Evolutionary conservation across 345 rosid species (phyloP), one percentile per base, ranked within the genome.

Genomic region (Eucalyptus sp.): DNA sequence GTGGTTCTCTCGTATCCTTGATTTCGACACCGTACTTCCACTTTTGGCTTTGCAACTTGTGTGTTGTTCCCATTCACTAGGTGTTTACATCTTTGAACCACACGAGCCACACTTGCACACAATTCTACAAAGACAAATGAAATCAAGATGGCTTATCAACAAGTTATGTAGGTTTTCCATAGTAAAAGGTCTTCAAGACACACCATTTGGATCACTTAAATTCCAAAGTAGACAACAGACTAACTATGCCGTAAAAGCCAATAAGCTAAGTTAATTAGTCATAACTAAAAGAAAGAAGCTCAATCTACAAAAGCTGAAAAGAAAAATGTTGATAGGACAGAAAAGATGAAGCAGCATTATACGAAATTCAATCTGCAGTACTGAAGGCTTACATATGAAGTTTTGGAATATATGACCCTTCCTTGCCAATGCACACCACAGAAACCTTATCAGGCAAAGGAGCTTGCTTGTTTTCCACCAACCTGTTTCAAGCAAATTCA

Each of bases 1-100:
- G 94, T 37, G 98, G 89, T 90, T 94, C 91, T 93, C 66, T 93
- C 48, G 96, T 89, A 88, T 62, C 94, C 94, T 96, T 95, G 88
- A 98, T 96, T 93, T 94, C 97, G 76, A 98, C 97, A 50, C 99
- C 97, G 90, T 91, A 93, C 94, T 97, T 98, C 99, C 99, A 98
- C 90, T 98, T 98, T 98, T 98, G 18, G 99, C 99, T 93, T 96
- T 94, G 93, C 98, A 95, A 46, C 99, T 99, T 10, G 99, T 97
- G 93, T 98, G 99, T 88, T 93, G 92, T 90, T 98, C 99, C 99
- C 99, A 98, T 94, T 97, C 99, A 91, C 96, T 93, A 52, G 94
- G 99, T 51, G 96, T 91, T 92, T 91, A 95, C 95, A 95, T 95
- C 91, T 89, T 94, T 41, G 96, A 91, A 84, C 96, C 99, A 88